Evolutionary conservation across 2,329 filamentous ascomycete species (phyloP), one percentile per base, ranked within the genome.

Genomic region (Colletotrichum tropicale): DNA sequence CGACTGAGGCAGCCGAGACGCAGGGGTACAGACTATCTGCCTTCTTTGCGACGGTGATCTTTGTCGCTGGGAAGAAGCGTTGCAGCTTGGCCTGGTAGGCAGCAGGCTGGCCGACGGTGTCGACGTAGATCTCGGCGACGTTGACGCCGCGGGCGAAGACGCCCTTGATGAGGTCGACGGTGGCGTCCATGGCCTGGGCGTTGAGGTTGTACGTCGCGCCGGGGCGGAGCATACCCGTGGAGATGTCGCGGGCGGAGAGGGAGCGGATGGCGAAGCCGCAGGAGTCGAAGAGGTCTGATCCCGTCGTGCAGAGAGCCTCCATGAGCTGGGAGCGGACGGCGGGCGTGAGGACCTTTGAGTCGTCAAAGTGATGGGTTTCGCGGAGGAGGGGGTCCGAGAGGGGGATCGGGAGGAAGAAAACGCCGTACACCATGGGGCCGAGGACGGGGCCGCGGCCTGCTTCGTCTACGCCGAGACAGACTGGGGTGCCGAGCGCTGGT

Each of bases 371-470:
- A 87, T 98, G 94, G 6, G 92, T 92, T 43, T 91, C 86, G 67
- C 95, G 94, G 26, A 98, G 92, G 32, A 98, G 91, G 2, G 94
- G 90, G 81, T 93, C 92, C 30, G 93, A 91, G 32, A 92, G 87
- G 0, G 92, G 89, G 3, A 95, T 84, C 67, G 98, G 98, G 78
- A 98, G 94, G 86, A 91, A 93, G 86, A 93, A 93, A 80, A 93
- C 87, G 78, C 89, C 91, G 86, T 94, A 94, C 80, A 94, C 92
- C 93, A 94, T 93, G 80, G 88, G 93, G 79, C 95, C 96, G 15
- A 98, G 91, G n/a, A 98, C 96, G 28, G 96, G 96, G 2, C 96
- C 96, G 81, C 96, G 92, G 61, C 96, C 96, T 79, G 96, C 96
- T 88, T 98, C 96, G 84, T 98, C 96, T 66, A 98, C 94, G 77